Evolutionary conservation across 192 early-diverging fungal species (phyloP), one percentile per base, ranked within the genome.

Genomic region (Mortierella claussenii): DNA sequence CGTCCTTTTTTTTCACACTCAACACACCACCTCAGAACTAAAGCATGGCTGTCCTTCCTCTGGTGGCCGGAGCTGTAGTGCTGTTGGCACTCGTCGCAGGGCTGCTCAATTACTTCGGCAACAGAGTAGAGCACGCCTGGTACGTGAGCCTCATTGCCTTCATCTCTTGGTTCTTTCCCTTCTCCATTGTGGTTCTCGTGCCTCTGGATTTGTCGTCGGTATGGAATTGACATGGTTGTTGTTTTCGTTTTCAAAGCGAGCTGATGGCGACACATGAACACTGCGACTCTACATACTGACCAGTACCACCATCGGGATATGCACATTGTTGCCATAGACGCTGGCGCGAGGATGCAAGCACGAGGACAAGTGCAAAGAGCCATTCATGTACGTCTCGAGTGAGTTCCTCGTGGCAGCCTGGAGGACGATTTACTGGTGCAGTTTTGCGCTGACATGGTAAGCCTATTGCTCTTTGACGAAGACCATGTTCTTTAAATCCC

Each of bases 101-200:
- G 26, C 74, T 92, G 46, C 78, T 98, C 28, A 83, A 89, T 60
- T 89, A 91, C 71, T 98, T 92, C 85, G 92, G 94, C 40, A 85
- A 96, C 83, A 75, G 87, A 51, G 78, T 75, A 33, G 83, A 80
- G 54, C 90, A 89, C 43, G 83, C 90, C 44, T 98, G 96, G 96
- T 97, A 97, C 74, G 89, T 94, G 28, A 89, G 89, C 40, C 66
- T 89, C 18, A 86, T 89, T 17, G 81, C 89, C 4, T 88, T 89
- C 67, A 65, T 94, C 49, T 91, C 93, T 43, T 97, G 93, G 92
- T 93, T 92, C 68, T 89, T 96, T 60, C 94, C 97, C 10, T 95
- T 98, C 82, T 89, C 93, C 65, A 94, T 97, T 57, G 87, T 96
- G 13, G 80, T 98, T 28, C 88, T 98, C 23, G 83, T 98, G 40